These are phyloP conservation scores for Citrus unshiu DNA, from an alignment of 345 rosid species.

Conservation along the genomic window DNA sequence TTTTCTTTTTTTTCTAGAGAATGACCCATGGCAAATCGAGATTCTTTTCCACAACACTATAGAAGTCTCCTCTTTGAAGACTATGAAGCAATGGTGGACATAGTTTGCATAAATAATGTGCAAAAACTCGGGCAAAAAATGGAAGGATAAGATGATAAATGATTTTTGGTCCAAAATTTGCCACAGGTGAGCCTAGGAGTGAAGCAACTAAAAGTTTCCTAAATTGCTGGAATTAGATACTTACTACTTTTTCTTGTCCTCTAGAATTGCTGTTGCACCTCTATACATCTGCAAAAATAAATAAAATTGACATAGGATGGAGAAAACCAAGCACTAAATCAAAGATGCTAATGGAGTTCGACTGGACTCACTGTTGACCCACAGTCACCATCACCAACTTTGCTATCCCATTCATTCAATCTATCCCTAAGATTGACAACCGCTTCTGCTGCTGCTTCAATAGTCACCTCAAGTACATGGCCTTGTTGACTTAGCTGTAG, in stretches of 20 bases:
- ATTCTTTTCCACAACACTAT: background rate
- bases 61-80: background rate
- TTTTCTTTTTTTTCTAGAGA: too few relatives aligned
- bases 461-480: conserved; percentile 65
- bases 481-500: conserved; percentile 65
- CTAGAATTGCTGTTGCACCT: conserved; percentile 80
- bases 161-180: background rate
- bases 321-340: background rate
- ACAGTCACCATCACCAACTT: conserved; percentile 97
- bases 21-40: background rate
- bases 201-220: conserved; percentile 7
- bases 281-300: conserved; percentile 62
- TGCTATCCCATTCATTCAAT: conserved; percentile 94
- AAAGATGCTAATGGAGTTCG: background rate
- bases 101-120: background rate
- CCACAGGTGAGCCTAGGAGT: background rate
- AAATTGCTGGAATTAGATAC: conserved; percentile 21
- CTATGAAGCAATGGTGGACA: background rate
- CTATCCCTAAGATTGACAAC: conserved; percentile 55
- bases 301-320: conserved; percentile 11
- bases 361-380: conserved; percentile 83
- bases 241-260: conserved; percentile 82
- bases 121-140: background rate
- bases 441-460: conserved; percentile 80
- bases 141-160: background rate